Base-by-base conservation (phyloP, 2,329 filamentous ascomycete genomes). In the Nemania diffusa region DNA sequence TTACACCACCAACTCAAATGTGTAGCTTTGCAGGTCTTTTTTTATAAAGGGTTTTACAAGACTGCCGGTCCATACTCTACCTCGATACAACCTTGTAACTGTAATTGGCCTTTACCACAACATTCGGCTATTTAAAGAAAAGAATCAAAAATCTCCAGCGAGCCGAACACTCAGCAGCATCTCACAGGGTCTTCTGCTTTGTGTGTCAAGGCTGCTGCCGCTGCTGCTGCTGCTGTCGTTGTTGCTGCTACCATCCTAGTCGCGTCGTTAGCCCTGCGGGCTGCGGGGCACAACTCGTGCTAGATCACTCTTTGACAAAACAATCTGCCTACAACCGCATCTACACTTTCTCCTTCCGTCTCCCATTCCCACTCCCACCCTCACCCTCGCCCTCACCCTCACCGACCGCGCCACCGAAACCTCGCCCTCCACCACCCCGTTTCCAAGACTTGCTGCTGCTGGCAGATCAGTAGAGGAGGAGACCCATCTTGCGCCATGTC, bases 401-500 rank as follows among this genome's bases (percentile, higher is more conserved):
- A 20, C 40, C 29, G 57, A 42, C 37, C 15, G 24, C 17, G 34
- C 15, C 37, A 27, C 8, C 51, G 27, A 46, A 13, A 29, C 6
- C 40, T 26, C 22, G 22, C 5, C 34, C 29, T 46, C 40, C 60
- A 24, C 26, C 13, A 3, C 6, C 62, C 60, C 15, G 20, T 20
- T 69, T 67, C 57, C 46, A 42, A 58, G 50, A 13, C 50, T 5
- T 40, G 57, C 27, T 40, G 57, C 27, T 40, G 50, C 53, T 44
- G 37, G 50, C 27, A 51, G 60, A 56, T 26, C 46, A 55, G 29
- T 29, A 57, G 61, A 66, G 58, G 57, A 68, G 52, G 64, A 61
- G 48, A 58, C 22, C 42, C 13, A 52, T 26, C 22, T 50, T 48
- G 72, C 73, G 80, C 69, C 72, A 96, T 97, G 93, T 97, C 95